These are phyloP conservation scores for Neofusicoccum cordaticola DNA, from an alignment of 2,329 filamentous ascomycete species.

Conservation along the genomic window DNA sequence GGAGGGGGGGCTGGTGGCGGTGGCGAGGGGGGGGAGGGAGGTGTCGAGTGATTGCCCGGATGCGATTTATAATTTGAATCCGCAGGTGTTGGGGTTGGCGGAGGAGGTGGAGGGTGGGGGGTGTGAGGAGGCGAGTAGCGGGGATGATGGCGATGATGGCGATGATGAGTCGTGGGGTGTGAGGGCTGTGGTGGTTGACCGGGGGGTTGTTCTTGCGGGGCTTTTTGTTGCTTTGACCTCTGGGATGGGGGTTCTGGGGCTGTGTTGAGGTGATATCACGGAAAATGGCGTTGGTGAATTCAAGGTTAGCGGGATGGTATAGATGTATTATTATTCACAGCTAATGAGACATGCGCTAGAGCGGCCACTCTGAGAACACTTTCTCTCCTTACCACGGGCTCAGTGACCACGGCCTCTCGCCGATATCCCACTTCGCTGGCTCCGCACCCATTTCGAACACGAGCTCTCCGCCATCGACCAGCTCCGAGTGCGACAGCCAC, in stretches of 20 bases:
- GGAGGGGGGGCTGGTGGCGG: background rate
- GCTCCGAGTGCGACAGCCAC: conserved; percentile 18
- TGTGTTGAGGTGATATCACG: background rate
- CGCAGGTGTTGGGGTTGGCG: background rate
- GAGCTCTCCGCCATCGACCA: conserved; percentile 20
- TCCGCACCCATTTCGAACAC: conserved; percentile 20
- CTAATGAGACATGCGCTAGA: too few relatives aligned
- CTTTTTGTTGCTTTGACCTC: background rate
- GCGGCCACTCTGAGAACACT: too few relatives aligned
- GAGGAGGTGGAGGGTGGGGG: background rate
- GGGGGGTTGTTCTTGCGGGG: background rate
- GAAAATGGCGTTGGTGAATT: background rate
- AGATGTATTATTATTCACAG: too few relatives aligned
- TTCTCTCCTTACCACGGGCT: background rate
- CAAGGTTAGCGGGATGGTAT: too few relatives aligned
- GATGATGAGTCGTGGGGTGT: background rate
- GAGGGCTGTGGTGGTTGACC: background rate
- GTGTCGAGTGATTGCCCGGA: background rate
- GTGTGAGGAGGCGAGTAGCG: background rate
- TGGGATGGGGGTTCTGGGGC: background rate
- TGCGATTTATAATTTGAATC: conserved; percentile 2
- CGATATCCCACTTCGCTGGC: conserved; percentile 20
- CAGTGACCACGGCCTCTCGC: conserved; percentile 19
- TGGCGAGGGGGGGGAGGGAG: background rate
- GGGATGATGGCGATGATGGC: background rate